Base-by-base conservation (phyloP, 2,329 filamentous ascomycete species). In the Clathrospora elynae region DNA sequence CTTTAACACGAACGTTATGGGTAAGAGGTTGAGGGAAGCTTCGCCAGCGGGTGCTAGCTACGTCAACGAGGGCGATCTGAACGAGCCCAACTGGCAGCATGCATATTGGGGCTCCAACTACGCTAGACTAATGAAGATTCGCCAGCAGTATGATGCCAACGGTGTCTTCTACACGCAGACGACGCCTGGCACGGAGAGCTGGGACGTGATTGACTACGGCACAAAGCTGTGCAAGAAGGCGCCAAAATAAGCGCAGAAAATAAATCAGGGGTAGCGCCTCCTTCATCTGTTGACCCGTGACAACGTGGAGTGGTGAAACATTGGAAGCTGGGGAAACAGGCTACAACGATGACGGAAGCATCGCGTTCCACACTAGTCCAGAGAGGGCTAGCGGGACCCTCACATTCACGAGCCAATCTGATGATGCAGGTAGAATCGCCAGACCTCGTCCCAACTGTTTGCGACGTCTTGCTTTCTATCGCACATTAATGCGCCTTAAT, bases 41-140 rank as follows among this genome's bases (percentile, higher is more conserved):
- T 57, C 48, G 6, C 64, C 62, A 1, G 26, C 53, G 24, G 65
- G 66, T 16, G 66, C 64, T n/a, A 58, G 59, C 6, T 69, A 69
- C 31, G 66, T 69, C 12, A 69, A 69, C 24, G 66, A 68, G 47
- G 66, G 66, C 9, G 65, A 69, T 49, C 42, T 69, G 11, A 53
- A 69, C 24, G 67, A 69, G 45, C 66, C 66, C 1, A 58, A 68
- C 43, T 71, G 65, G 65, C 66, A 69, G 26, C 42, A 61, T 20
- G 50, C 64, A 16, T 70, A 67, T 46, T 71, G 65, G 64, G 67
- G 67, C 0, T 46, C 37, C 4, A 70, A 70, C 14, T 71, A 70
- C 31, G 46, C 58, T 3, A 50, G 53, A 12, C 51, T 71, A n/a
- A 42, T 69, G 2, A 10, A 61, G 42, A 43, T 64, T 8, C 57